Evolutionary conservation across 345 rosid genomes (phyloP).

Genomic region (Citrus mangshanensis): DNA sequence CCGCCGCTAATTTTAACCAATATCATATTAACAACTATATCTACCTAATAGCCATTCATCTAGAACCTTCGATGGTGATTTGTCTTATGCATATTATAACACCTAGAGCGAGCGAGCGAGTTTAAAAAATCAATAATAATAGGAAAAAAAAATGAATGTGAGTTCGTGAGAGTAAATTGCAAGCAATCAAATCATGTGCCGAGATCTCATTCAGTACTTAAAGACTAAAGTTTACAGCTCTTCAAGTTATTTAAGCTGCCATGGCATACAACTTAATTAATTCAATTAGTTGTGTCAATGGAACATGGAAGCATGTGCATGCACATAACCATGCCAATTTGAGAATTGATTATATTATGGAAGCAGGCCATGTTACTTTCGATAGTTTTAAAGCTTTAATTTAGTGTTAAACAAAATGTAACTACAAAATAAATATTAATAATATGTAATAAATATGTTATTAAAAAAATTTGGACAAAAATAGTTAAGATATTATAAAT

Average conservation of each 20-base stretch:
- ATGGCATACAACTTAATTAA: neutral
- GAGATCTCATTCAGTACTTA: slow-evolving; percentile 15
- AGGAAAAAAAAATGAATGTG: neutral
- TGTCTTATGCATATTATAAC: neutral
- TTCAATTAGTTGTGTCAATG: neutral
- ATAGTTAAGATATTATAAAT: too few species aligned
- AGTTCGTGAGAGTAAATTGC: slow-evolving; percentile 6
- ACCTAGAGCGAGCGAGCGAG: neutral
- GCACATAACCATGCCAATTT: neutral
- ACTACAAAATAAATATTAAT: too few species aligned
- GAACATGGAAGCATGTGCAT: slow-evolving; percentile 38
- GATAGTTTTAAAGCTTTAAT: too few species aligned
- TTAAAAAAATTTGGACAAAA: too few species aligned
- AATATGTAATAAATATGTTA: too few species aligned
- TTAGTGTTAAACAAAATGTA: too few species aligned
- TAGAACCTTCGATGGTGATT: neutral
- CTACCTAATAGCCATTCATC: neutral
- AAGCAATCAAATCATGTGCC: slow-evolving; percentile 32
- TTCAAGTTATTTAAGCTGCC: neutral
- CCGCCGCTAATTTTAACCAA: neutral
- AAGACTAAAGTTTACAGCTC: neutral
- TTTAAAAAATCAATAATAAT: neutral
- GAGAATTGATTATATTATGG: too few species aligned
- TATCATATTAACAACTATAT: neutral
- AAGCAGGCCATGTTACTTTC: too few species aligned